Conservation (phyloP, 2,329 filamentous ascomycete genomes). For the Diaporthe citriasiana region DNA sequence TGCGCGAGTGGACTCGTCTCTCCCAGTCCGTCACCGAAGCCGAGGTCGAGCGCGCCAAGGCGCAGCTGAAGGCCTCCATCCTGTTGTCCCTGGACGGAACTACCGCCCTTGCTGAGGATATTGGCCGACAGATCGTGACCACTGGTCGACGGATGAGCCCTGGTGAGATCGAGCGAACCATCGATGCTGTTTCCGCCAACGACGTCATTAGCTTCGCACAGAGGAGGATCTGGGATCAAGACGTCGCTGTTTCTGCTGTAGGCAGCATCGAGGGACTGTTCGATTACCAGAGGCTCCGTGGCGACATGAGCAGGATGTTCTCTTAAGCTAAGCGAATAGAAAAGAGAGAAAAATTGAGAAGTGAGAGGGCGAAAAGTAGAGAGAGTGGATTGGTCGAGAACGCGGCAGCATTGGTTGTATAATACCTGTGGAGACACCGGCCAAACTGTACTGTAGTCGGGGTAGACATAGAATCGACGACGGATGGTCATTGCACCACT, state of each 20-base stretch:
- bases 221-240: conserved; percentile 97
- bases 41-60: conserved; percentile 98
- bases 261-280: conserved; percentile 90
- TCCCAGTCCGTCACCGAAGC: conserved; percentile 88
- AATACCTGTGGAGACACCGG: conserved; percentile 54
- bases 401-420: conserved; percentile 48
- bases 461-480: conserved; percentile 52
- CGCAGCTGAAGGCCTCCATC: conserved; percentile 98
- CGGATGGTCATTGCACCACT: conserved; percentile 42
- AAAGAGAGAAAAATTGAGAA: neutral
- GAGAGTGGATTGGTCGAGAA: conserved; percentile 41
- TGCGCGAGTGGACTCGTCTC: conserved; percentile 97
- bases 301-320: conserved; percentile 55
- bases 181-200: conserved; percentile 91
- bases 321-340: conserved; percentile 43
- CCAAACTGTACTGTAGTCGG: conserved; percentile 55
- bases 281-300: conserved; percentile 70
- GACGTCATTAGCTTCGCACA: conserved; percentile 97
- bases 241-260: conserved; percentile 93
- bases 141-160: conserved; percentile 93
- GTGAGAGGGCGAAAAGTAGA: conserved; percentile 36
- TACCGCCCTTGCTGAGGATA: conserved; percentile 97
- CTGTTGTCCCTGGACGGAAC: conserved; percentile 97
- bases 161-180: conserved; percentile 93
- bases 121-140: conserved; percentile 97